Conservation (phyloP, 1,139 yeast species). For the Yamadazyma membranifaciens region DNA sequence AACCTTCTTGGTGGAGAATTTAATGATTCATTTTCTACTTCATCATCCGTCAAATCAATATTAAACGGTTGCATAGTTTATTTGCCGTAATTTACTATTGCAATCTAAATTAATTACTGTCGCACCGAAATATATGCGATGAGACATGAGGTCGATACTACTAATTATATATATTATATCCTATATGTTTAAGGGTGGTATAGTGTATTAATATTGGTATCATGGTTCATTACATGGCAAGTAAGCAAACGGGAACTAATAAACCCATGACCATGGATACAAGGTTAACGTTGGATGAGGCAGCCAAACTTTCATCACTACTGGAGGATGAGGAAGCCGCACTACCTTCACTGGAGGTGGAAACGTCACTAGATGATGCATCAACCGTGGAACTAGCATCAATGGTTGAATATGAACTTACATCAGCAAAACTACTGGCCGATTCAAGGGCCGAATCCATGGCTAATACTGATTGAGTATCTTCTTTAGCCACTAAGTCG, state of each 20-base stretch:
- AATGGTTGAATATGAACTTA: conserved; percentile 6
- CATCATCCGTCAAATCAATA: conserved; percentile 9
- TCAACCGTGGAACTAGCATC: conserved; percentile 9
- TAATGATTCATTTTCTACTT: conserved; percentile 3
- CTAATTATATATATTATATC: no score
- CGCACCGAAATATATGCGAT: neutral
- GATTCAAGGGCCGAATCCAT: conserved; percentile 7
- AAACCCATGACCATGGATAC: conserved; percentile 3
- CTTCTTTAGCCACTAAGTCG: conserved; percentile 18
- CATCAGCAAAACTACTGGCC: conserved; percentile 5
- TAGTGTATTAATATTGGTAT: conserved; percentile 16
- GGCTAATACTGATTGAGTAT: conserved; percentile 11
- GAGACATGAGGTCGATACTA: neutral
- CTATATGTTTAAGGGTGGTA: no score
- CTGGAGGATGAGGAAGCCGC: conserved; percentile 11
- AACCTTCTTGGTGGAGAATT: conserved; percentile 6
- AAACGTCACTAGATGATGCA: conserved; percentile 1
- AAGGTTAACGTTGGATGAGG: conserved; percentile 1
- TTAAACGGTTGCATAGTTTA: conserved; percentile 7
- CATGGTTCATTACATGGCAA: conserved; percentile 5
- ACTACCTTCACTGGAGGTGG: conserved; percentile 7
- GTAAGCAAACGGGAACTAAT: conserved; percentile 9
- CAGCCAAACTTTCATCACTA: conserved; percentile 11
- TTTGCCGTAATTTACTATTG: neutral
- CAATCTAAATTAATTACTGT: neutral